phyloP scores from a whole-genome alignment of 2,329 filamentous ascomycete species.

The Simplicillium sp. region DNA sequence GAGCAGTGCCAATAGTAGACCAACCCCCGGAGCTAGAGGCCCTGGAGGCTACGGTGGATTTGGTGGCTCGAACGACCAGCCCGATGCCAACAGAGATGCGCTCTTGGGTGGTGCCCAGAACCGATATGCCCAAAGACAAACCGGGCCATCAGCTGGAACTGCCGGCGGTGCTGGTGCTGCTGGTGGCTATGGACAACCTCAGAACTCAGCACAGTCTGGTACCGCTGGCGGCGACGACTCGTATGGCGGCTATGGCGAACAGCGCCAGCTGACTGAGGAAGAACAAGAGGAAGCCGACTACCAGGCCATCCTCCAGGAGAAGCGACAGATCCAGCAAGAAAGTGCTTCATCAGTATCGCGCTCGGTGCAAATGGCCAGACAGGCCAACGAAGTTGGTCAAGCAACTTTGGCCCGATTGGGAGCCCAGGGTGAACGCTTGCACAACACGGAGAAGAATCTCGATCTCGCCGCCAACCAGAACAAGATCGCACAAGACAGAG shows the following conservation, averaged over 20 bases:
- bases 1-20: constrained; percentile 17
- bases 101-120: constrained; percentile 51
- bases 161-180: constrained; percentile 16
- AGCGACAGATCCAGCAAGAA: constrained; percentile 66
- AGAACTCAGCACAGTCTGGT: not conserved
- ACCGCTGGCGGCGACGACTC: constrained; percentile 13
- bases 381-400: constrained; percentile 49
- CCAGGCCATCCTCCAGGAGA: constrained; percentile 42
- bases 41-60: constrained; percentile 54
- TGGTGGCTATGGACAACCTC: constrained; percentile 7
- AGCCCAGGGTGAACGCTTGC: constrained; percentile 69
- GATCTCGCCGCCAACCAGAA: constrained; percentile 72
- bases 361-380: constrained; percentile 29
- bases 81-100: constrained; percentile 49
- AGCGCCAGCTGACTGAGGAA: constrained; percentile 74
- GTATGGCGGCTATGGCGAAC: constrained; percentile 52
- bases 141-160: constrained; percentile 8
- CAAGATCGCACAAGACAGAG: constrained; percentile 67
- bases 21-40: constrained; percentile 27
- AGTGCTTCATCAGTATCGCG: constrained; percentile 38
- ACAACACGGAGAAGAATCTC: constrained; percentile 75
- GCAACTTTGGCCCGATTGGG: constrained; percentile 65
- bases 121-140: constrained; percentile 32
- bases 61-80: constrained; percentile 32
- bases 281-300: constrained; percentile 66